Conservation (phyloP, 1,284 basidiomycete genomes). For the Moesziomyces parantarcticus region DNA sequence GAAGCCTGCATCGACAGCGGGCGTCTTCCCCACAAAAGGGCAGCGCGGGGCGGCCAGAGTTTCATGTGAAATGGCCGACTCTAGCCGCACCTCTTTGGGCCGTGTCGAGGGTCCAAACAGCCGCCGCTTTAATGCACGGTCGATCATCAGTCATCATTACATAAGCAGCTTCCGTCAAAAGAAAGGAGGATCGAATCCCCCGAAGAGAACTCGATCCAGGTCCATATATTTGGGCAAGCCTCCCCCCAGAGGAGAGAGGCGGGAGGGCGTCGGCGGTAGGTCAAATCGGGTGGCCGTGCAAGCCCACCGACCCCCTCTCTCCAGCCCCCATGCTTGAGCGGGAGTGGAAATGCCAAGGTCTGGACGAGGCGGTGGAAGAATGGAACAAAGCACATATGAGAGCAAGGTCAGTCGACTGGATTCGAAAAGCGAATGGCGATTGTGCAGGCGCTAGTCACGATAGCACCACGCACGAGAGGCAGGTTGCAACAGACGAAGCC, state of each 20-base stretch:
- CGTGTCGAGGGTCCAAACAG: neutral
- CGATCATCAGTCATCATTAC: conserved; percentile 25
- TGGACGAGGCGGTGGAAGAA: conserved; percentile 1
- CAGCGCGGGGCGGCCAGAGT: too few relatives aligned
- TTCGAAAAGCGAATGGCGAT: neutral
- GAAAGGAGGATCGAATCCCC: conserved; percentile 21
- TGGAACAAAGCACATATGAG: conserved; percentile 4
- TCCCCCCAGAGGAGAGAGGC: conserved; percentile 55
- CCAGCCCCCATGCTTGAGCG: conserved; percentile 55
- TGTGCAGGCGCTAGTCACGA: neutral
- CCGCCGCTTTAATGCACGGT: neutral
- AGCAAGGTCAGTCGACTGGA: neutral
- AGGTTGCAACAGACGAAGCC: too few relatives aligned
- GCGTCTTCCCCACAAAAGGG: too few relatives aligned
- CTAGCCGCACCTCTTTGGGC: too few relatives aligned
- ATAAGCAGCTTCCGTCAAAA: conserved; percentile 20
- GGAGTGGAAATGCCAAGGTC: conserved; percentile 58
- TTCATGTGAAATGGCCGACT: too few relatives aligned
- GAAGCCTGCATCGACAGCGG: too few relatives aligned
- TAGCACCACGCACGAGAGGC: neutral
- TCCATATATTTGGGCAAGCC: conserved; percentile 54
- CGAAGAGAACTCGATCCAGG: conserved; percentile 34
- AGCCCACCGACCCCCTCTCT: conserved; percentile 55
- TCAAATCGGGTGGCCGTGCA: conserved; percentile 57
- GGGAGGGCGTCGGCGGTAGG: conserved; percentile 54